A percentile compares a stretch with the other conserved stretches of the same genome.
Evolutionary conservation across 768 basidiomycete species (phyloP).

Genomic region (Leucocoprinus sp.): DNA sequence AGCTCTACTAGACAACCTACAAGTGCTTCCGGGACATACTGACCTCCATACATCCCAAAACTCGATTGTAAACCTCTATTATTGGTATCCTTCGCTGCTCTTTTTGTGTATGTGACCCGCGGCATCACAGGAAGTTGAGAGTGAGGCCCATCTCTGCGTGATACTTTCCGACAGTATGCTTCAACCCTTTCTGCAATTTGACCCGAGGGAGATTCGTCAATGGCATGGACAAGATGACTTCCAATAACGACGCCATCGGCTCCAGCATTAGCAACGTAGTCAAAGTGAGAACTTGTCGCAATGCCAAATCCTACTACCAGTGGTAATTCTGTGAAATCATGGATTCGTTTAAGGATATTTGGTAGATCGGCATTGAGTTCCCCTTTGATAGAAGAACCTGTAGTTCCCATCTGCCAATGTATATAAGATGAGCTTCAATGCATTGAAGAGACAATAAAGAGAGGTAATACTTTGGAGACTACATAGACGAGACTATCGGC

Average conservation of each 20-base stretch:
- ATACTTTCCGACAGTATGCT: conserved; percentile 69
- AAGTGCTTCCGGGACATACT: conserved; percentile 95
- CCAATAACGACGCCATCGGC: conserved; percentile 96
- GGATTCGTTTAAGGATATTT: conserved; percentile 76
- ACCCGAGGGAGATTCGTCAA: conserved; percentile 53
- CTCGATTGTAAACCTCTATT: conserved; percentile 56
- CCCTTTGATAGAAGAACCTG: conserved; percentile 76
- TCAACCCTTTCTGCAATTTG: conserved; percentile 49
- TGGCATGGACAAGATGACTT: conserved; percentile 72
- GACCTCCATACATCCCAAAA: conserved; percentile 95
- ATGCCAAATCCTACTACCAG: conserved; percentile 97
- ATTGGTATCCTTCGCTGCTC: not conserved
- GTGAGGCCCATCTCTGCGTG: conserved; percentile 31
- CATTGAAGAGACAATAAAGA: not conserved
- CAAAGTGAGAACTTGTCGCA: conserved; percentile 82
- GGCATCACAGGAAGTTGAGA: conserved; percentile 24
- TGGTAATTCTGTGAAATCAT: conserved; percentile 69
- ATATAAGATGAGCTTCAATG: conserved; percentile 9
- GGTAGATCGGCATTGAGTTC: conserved; percentile 72
- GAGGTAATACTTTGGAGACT: conserved; percentile 70
- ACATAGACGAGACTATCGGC: conserved; percentile 98
- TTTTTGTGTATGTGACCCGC: conserved; percentile 1
- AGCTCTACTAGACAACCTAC: conserved; percentile 88
- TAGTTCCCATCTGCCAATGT: conserved; percentile 79
- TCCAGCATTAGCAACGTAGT: conserved; percentile 76